A percentile compares a stretch with the other conserved stretches of the same genome.
phyloP scores from a whole-genome alignment of 2,329 filamentous ascomycete genomes.

The Trichoderma breve region DNA sequence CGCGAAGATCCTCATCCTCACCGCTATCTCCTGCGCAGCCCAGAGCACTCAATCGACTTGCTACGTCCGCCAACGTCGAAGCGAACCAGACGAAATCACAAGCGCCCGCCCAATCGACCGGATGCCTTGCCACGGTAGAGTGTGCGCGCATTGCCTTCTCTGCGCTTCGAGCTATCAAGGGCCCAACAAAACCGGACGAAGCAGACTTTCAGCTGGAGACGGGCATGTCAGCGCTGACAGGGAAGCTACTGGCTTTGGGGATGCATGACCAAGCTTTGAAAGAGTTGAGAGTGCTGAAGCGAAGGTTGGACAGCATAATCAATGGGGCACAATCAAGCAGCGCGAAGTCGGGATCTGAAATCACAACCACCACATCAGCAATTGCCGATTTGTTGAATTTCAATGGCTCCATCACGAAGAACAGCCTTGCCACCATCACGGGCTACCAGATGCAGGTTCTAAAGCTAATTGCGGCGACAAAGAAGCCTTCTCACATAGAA shows the following conservation, averaged over 20 bases:
- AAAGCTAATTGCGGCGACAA: constrained; percentile 59
- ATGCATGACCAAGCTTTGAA: constrained; percentile 67
- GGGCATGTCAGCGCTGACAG: constrained; percentile 68
- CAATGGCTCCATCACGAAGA: constrained; percentile 42
- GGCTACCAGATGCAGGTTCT: constrained; percentile 64
- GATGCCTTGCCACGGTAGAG: constrained; percentile 60
- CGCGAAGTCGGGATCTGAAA: constrained; percentile 30
- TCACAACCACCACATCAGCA: constrained; percentile 29
- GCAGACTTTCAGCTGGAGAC: constrained; percentile 67
- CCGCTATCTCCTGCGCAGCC: constrained; percentile 62
- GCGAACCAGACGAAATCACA: constrained; percentile 35
- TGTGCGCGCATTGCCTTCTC: constrained; percentile 67
- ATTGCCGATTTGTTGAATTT: constrained; percentile 64
- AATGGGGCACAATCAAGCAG: constrained; percentile 33
- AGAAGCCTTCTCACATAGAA: constrained; percentile 60
- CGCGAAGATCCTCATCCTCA: constrained; percentile 56
- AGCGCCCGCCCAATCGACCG: constrained; percentile 36
- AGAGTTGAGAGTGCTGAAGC: constrained; percentile 66
- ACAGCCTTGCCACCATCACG: constrained; percentile 55
- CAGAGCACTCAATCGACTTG: constrained; percentile 58
- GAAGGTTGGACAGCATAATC: constrained; percentile 49
- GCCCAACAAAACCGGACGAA: constrained; percentile 52
- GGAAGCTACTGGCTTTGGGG: constrained; percentile 62
- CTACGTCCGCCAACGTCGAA: constrained; percentile 45
- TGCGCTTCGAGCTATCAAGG: constrained; percentile 59